These are phyloP conservation scores for Cystofilobasidium macerans DNA, from an alignment of 768 basidiomycete species.

Conservation along the genomic window DNA sequence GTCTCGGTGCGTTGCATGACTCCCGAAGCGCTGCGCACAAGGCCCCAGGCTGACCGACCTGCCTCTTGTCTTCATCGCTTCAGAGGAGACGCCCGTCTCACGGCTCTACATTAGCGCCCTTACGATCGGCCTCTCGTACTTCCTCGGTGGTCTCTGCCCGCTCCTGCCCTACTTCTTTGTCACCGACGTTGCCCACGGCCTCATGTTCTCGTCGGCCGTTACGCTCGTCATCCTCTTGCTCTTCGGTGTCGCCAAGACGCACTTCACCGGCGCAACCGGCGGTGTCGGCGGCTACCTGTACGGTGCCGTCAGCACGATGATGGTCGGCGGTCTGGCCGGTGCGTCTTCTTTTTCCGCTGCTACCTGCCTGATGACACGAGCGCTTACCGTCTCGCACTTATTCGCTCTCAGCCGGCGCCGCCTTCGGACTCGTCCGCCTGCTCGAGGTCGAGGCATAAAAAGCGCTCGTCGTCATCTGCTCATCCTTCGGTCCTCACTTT, in stretches of 20 bases:
- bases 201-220: constrained; percentile 37
- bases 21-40: too few species aligned
- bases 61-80: background rate
- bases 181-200: constrained; percentile 48
- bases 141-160: constrained; percentile 73
- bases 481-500: background rate
- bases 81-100: constrained; percentile 77
- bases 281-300: constrained; percentile 62
- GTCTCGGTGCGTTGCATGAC: constrained; percentile 51
- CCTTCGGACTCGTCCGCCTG: constrained; percentile 50
- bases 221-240: constrained; percentile 20
- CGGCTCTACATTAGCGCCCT: constrained; percentile 82
- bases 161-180: constrained; percentile 75
- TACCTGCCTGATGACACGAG: background rate
- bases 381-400: background rate
- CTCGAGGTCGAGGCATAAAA: constrained; percentile 39
- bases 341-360: background rate
- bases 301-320: constrained; percentile 74
- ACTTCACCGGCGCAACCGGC: constrained; percentile 58
- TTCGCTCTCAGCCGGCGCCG: constrained; percentile 49
- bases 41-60: background rate
- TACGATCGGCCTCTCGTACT: constrained; percentile 74
- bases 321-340: constrained; percentile 73
- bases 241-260: constrained; percentile 60
- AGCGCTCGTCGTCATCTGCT: background rate